phyloP scores from a whole-genome alignment of 2,329 filamentous ascomycete genomes.

The Trichoderma sp. region DNA sequence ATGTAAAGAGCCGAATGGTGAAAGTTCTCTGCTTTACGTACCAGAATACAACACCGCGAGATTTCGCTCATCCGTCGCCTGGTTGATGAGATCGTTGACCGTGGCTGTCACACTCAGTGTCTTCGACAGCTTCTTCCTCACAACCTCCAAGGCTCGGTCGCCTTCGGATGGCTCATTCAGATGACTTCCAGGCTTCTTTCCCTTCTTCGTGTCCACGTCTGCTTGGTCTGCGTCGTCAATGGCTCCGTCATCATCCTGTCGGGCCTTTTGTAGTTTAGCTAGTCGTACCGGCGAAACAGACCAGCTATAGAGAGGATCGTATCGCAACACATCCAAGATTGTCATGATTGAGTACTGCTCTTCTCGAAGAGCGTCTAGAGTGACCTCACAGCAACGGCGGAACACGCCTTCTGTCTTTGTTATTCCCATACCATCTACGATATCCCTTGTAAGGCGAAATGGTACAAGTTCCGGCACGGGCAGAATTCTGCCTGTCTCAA shows the following conservation, averaged over 20 bases:
- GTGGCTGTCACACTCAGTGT: constrained; percentile 90
- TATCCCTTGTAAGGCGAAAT: constrained; percentile 88
- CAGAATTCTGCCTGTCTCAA: constrained; percentile 92
- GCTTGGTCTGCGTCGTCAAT: constrained; percentile 38
- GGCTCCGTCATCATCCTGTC: constrained; percentile 46
- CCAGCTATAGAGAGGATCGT: constrained; percentile 96
- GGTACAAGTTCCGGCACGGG: constrained; percentile 94
- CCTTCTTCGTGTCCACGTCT: constrained; percentile 42
- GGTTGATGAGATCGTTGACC: constrained; percentile 94
- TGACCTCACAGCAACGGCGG: constrained; percentile 97
- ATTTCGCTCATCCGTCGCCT: constrained; percentile 90
- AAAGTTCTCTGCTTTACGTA: constrained; percentile 39
- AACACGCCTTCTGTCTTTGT: constrained; percentile 95
- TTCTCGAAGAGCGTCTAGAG: constrained; percentile 87
- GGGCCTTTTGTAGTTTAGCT: constrained; percentile 61
- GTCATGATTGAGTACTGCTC: constrained; percentile 98
- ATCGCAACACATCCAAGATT: constrained; percentile 93
- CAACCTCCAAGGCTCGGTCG: constrained; percentile 84
- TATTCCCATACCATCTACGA: constrained; percentile 96
- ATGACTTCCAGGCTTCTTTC: constrained; percentile 32
- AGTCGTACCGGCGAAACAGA: constrained; percentile 71
- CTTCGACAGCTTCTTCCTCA: constrained; percentile 94
- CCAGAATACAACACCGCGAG: constrained; percentile 85
- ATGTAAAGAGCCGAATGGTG: not conserved
- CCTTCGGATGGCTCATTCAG: constrained; percentile 69